These are phyloP conservation scores for Trichosanthes cucumerina DNA, from an alignment of 306 rosid genomes.

Conservation along the genomic window DNA sequence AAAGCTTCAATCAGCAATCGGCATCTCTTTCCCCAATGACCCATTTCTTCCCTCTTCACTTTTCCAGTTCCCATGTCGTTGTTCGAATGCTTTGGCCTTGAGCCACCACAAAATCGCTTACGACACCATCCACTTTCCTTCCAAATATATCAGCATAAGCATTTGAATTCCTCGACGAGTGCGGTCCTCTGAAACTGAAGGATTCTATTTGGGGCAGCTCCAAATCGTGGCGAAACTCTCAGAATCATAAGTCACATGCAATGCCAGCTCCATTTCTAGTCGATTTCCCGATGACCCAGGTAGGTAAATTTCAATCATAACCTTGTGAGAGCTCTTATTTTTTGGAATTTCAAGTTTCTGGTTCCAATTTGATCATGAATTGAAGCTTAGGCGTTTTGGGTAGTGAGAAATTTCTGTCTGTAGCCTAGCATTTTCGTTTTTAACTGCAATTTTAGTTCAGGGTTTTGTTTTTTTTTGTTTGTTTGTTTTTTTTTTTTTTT, in stretches of 20 bases:
- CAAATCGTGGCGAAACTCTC: neutral
- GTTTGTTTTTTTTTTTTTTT: no score
- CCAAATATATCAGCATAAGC: neutral
- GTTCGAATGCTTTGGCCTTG: neutral
- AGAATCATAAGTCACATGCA: neutral
- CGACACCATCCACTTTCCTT: neutral
- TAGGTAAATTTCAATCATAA: constrained; percentile 53
- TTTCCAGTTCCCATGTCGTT: neutral
- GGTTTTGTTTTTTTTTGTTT: neutral
- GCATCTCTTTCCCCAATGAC: neutral
- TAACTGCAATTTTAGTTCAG: constrained; percentile 9
- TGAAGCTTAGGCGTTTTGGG: neutral
- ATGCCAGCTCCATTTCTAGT: neutral
- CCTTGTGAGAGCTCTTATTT: constrained; percentile 24
- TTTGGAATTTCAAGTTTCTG: neutral
- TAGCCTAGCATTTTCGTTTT: neutral
- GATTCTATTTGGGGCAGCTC: neutral
- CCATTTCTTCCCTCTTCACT: neutral
- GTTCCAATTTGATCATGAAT: constrained; percentile 2
- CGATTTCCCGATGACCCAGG: constrained; percentile 33
- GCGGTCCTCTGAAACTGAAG: neutral
- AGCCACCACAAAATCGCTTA: neutral
- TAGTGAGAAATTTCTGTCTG: neutral
- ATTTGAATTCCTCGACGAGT: neutral
- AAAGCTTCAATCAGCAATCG: neutral